These are phyloP conservation scores for Apophysomyces variabilis DNA, from an alignment of 371 early-diverging fungal genomes.

Conservation along the genomic window DNA sequence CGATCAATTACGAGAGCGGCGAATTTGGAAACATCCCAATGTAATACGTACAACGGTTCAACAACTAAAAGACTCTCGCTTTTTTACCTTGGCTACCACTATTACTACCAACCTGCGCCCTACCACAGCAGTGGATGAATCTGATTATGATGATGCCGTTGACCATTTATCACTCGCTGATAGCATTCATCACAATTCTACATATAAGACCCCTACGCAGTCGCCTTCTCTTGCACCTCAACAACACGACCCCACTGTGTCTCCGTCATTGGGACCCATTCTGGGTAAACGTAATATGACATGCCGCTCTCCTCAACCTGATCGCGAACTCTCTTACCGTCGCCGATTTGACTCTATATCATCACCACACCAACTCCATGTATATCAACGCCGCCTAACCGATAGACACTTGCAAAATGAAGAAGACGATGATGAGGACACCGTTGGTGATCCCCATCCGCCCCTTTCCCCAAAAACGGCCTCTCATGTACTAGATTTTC, in stretches of 20 bases:
- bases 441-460: neutral
- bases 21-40: neutral
- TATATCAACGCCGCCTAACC: neutral
- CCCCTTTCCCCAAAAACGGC: neutral
- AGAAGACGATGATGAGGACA: neutral
- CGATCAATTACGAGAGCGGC: no score
- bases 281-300: neutral
- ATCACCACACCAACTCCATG: neutral
- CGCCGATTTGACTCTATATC: neutral
- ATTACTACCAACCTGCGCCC: neutral
- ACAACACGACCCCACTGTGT: neutral
- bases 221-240: neutral
- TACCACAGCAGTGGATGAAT: neutral
- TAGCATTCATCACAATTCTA: neutral
- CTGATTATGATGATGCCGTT: slow-evolving; percentile 1
- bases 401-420: neutral
- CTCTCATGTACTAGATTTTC: neutral
- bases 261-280: neutral
- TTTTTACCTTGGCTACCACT: no score
- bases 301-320: neutral
- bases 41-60: neutral
- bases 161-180: neutral
- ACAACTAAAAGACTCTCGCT: neutral
- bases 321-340: neutral
- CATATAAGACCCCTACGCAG: neutral